Evolutionary conservation across 1,139 yeast genomes (phyloP), one percentile per base, ranked within the genome.

Genomic region (Magnusiomyces magnusii): DNA sequence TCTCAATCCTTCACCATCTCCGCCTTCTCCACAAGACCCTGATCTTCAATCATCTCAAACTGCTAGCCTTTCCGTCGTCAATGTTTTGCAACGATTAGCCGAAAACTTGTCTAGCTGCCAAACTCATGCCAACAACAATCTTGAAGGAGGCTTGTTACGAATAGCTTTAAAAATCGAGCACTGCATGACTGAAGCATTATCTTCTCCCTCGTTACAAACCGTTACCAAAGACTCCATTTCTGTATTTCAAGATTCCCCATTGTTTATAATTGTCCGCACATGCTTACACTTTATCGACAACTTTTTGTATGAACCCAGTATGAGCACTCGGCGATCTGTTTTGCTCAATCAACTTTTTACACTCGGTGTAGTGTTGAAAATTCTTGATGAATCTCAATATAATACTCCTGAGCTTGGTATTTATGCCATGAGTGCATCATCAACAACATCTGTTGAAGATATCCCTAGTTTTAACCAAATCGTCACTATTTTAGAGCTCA

Each of bases 251-350:
- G 76, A 73, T 51, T 67, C 71, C 3, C 65, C 73, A 47, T 71
- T 86, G 55, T 73, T 87, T 55, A 79, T 76, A 59, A 75, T 88
- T 28, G 72, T 89, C 67, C 86, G 85, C 64, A 77, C 81, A 3
- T 81, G 83, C 47, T 76, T 89, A 41, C 83, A 86, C 68, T 79
- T 87, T 63, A 75, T 84, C 62, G 97, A 90, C 70, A 86, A 86
- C 67, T 71, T 86, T 54, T 76, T 89, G 55, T 72, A 77, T 47
- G 83, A 82, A 51, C 84, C 82, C 28, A 93, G 83, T 1, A 85
- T 83, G 70, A 80, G 81, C 55, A 84, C 84, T 65, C 80, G 90
- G 17, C 81, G 83, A 67, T 78, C 85, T 34, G 75, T 86, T 52
- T 75, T 89, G 51, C 76, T 86, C 53, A 81, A 84, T 61, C 80